Base-by-base conservation (phyloP, 2,329 filamentous ascomycete species). In the Xylaria sp. region DNA sequence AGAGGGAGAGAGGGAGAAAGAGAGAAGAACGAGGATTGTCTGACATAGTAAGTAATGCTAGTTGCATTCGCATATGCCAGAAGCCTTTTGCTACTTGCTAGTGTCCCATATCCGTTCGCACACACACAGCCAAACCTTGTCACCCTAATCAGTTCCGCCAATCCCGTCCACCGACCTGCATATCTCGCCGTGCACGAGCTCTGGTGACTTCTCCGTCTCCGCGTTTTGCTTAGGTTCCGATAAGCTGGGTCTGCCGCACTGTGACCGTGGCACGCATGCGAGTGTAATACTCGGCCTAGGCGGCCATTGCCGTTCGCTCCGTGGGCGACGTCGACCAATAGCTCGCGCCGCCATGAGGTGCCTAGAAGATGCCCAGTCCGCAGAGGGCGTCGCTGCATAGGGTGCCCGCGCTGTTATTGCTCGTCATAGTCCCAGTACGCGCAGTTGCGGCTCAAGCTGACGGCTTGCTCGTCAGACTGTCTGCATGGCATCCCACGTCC, bases 171-270 rank as follows among this genome's bases (percentile, higher is more conserved):
- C 57, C 62, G 61, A 46, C 64, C 57, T 73, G 67, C 67, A 71
- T 70, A 58, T 58, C 34, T 63, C 44, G 57, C 72, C 62, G 71
- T 61, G 74, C 74, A 76, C 74, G 75, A 74, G 69, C 63, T 55
- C 63, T 65, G 32, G 70, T 71, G 59, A 65, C 60, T 70, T 37
- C 69, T 69, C 60, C 65, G 63, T 50, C 66, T 70, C 68, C 63
- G 62, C 59, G 46, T 66, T 28, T 28, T 54, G 51, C 56, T 58
- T 56, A 66, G 63, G 70, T 72, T 68, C 76, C 76, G 73, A 74
- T 69, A 71, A 71, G 65, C 72, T 74, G 76, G 76, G 72, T 72
- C 76, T 69, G 72, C 74, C 76, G 74, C 76, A 77, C 76, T 77
- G 76, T 78, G 75, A 74, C 72, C 58, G 68, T 69, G 61, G 70